These are phyloP conservation scores for Westerdykella sp. DNA, from an alignment of 2,329 filamentous ascomycete species.

Conservation along the genomic window DNA sequence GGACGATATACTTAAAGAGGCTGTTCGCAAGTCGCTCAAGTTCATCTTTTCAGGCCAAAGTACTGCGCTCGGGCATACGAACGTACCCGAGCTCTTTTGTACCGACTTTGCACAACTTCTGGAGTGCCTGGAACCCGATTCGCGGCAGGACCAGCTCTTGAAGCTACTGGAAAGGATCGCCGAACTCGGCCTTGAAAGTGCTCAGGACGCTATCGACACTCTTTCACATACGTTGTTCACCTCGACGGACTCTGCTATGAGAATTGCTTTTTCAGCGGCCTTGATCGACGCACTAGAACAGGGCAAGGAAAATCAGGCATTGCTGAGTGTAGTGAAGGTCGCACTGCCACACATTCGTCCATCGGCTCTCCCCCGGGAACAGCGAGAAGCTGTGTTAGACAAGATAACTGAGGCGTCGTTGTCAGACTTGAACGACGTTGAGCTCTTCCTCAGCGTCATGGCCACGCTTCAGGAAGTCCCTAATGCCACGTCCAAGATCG, in stretches of 20 bases:
- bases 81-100: constrained; percentile 23
- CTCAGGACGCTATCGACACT: constrained; percentile 2
- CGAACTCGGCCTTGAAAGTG: constrained; percentile 4
- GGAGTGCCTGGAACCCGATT: constrained; percentile 12
- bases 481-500: constrained; percentile 33
- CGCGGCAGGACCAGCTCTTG: constrained; percentile 12
- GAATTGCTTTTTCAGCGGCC: constrained; percentile 16
- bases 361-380: constrained; percentile 23
- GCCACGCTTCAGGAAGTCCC: constrained; percentile 29
- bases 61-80: constrained; percentile 10
- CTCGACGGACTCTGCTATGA: constrained; percentile 11
- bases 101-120: constrained; percentile 21
- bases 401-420: constrained; percentile 16
- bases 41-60: constrained; percentile 12
- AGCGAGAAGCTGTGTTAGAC: constrained; percentile 29
- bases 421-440: constrained; percentile 5
- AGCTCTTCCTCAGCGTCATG: constrained; percentile 20
- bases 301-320: constrained; percentile 3
- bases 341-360: constrained; percentile 20
- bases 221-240: constrained; percentile 21
- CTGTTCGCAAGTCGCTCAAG: constrained; percentile 19
- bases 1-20: constrained; percentile 13
- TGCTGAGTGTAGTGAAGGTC: constrained; percentile 10
- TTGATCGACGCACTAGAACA: constrained; percentile 12
- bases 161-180: constrained; percentile 16